Conservation (phyloP, 2,329 filamentous ascomycete species). For the Fusarium ambrosium region DNA sequence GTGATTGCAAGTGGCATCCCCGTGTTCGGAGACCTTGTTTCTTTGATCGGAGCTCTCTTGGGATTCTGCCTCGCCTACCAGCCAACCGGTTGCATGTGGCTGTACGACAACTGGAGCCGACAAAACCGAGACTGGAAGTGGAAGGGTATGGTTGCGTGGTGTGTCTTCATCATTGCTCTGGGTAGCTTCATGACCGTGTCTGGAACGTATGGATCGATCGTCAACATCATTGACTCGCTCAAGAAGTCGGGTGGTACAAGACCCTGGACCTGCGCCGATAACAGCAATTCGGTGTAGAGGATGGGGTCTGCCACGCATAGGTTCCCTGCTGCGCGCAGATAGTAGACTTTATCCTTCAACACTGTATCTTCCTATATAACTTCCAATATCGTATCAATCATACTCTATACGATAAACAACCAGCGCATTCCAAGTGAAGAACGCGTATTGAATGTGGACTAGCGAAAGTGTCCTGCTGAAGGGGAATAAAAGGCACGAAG, state of each 20-base stretch:
- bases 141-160: constrained; percentile 35
- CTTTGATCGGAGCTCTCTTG: constrained; percentile 47
- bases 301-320: background rate
- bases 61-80: constrained; percentile 49
- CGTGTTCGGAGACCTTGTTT: constrained; percentile 47
- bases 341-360: background rate
- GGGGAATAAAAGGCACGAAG: too few species aligned
- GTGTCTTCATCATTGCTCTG: constrained; percentile 26
- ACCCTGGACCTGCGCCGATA: constrained; percentile 59
- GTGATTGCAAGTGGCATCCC: constrained; percentile 21
- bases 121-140: constrained; percentile 15
- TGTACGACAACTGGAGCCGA: constrained; percentile 46
- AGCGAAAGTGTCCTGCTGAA: too few species aligned
- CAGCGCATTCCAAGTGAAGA: background rate
- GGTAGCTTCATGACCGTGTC: constrained; percentile 57
- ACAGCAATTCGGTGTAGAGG: constrained; percentile 50
- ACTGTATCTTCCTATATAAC: background rate
- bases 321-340: background rate
- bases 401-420: background rate
- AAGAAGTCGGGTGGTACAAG: constrained; percentile 51
- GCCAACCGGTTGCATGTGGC: constrained; percentile 48
- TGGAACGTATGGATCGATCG: constrained; percentile 61
- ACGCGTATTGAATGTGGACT: background rate
- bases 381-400: background rate
- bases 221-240: constrained; percentile 53